phyloP scores from a whole-genome alignment of 2,329 filamentous ascomycete species.

The Alternaria novae-zelandiae region DNA sequence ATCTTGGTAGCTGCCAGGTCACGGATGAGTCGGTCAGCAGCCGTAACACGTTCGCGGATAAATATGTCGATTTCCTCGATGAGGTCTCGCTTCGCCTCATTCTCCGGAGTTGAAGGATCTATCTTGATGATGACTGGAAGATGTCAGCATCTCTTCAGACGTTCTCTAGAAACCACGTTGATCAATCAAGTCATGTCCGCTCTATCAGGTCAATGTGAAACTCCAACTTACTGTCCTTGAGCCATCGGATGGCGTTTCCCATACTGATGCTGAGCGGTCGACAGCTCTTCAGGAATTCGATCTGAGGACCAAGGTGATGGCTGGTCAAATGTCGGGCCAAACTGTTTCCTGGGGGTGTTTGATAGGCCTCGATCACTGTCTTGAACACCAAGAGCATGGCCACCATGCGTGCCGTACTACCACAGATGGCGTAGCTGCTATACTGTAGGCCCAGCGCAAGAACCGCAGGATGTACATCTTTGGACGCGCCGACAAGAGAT shows the following conservation, averaged over 20 bases:
- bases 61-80: slow-evolving; percentile 85
- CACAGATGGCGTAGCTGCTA: slow-evolving; percentile 84
- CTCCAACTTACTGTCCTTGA: slow-evolving; percentile 70
- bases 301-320: slow-evolving; percentile 90
- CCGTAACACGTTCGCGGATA: slow-evolving; percentile 85
- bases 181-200: not conserved
- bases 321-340: slow-evolving; percentile 90
- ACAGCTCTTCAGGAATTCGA: slow-evolving; percentile 91
- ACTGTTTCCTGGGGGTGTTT: slow-evolving; percentile 81
- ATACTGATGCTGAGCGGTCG: slow-evolving; percentile 96
- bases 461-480: slow-evolving; percentile 84
- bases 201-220: not conserved
- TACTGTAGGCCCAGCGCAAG: slow-evolving; percentile 88
- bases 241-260: slow-evolving; percentile 93
- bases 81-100: slow-evolving; percentile 79
- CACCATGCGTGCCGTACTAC: slow-evolving; percentile 86
- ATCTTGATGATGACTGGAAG: slow-evolving; percentile 77
- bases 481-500: slow-evolving; percentile 64
- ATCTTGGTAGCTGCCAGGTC: slow-evolving; percentile 78
- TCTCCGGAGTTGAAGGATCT: slow-evolving; percentile 82
- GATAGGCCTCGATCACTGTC: slow-evolving; percentile 90
- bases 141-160: slow-evolving; percentile 3
- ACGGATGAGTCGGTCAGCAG: slow-evolving; percentile 86
- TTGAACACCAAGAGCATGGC: slow-evolving; percentile 90
- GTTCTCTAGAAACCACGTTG: not conserved